Conservation (phyloP, 305 asterid species). For the Rubia tinctorum region DNA sequence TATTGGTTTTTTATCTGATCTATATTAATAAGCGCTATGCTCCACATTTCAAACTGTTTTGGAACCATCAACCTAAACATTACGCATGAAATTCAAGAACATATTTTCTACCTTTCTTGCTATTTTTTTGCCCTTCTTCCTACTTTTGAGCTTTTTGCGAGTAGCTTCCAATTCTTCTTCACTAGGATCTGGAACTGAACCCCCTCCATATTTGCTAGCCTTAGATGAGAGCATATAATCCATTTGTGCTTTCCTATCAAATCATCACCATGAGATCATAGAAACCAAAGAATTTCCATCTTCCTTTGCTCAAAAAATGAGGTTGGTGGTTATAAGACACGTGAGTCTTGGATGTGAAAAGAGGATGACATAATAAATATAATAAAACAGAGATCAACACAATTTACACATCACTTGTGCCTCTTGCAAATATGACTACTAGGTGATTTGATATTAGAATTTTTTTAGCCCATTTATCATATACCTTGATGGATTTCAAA, state of each 20-base stretch:
- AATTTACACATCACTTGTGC: constrained; percentile 56
- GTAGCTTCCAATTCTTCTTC: constrained; percentile 92
- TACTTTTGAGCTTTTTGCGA: constrained; percentile 53
- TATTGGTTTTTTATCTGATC: no score
- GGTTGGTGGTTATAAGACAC: not conserved
- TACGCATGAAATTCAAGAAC: no score
- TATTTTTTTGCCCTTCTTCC: no score
- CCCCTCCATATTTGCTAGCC: constrained; percentile 63
- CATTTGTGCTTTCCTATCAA: constrained; percentile 58
- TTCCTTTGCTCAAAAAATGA: constrained; percentile 47
- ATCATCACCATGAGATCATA: constrained; percentile 65
- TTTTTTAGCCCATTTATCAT: constrained; percentile 74
- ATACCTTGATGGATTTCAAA: constrained; percentile 59
- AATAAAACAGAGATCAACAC: not conserved
- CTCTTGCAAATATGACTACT: constrained; percentile 56
- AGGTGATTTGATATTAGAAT: constrained; percentile 75
- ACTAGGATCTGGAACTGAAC: constrained; percentile 52
- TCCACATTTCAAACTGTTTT: no score
- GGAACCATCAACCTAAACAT: no score
- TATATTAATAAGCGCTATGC: no score
- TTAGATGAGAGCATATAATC: constrained; percentile 77
- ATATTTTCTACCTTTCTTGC: no score
- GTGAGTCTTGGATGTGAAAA: not conserved
- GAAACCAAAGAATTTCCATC: constrained; percentile 57
- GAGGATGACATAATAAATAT: not conserved